A percentile compares a stretch with the other conserved stretches of the same genome.
Evolutionary conservation across 2,329 filamentous ascomycete species (phyloP).

Genomic region (Amauroascus niger): DNA sequence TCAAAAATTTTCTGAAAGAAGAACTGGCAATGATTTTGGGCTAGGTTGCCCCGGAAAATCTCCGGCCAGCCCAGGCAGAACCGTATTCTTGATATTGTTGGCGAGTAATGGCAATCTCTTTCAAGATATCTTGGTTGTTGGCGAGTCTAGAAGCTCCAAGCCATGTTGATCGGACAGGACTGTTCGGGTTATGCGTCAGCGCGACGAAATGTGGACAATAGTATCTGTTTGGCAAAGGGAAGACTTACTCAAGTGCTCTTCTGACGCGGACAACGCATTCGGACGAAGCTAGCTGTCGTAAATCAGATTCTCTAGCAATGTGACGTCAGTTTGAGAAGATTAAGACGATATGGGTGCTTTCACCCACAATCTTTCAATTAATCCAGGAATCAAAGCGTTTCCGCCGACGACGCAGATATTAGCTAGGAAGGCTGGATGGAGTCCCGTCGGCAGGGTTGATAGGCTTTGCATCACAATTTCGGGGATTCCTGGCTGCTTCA

Average conservation of each 20-base stretch:
- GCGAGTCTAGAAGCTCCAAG: conserved; percentile 71
- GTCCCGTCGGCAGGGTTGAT: conserved; percentile 61
- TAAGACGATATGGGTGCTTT: not conserved
- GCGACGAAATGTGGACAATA: not conserved
- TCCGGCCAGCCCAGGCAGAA: conserved; percentile 60
- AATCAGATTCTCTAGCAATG: conserved; percentile 49
- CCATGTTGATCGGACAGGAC: conserved; percentile 73
- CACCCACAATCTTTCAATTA: conserved; percentile 61
- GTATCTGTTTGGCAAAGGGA: not conserved
- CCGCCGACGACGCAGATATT: conserved; percentile 88
- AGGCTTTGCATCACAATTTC: conserved; percentile 76
- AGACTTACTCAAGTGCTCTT: conserved; percentile 50
- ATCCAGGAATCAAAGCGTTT: conserved; percentile 68
- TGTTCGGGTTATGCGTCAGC: conserved; percentile 19
- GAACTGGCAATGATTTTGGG: not conserved
- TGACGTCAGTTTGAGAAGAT: conserved; percentile 18
- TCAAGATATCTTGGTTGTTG: conserved; percentile 53
- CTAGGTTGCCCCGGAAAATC: conserved; percentile 43
- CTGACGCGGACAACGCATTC: conserved; percentile 70
- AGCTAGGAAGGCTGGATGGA: conserved; percentile 73
- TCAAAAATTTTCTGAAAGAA: not conserved
- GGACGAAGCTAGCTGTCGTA: conserved; percentile 61
- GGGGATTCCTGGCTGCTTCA: conserved; percentile 71
- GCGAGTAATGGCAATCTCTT: conserved; percentile 65
- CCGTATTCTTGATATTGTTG: conserved; percentile 87